Conservation (phyloP, 2,329 filamentous ascomycete genomes). For the Colletotrichum magnum region DNA sequence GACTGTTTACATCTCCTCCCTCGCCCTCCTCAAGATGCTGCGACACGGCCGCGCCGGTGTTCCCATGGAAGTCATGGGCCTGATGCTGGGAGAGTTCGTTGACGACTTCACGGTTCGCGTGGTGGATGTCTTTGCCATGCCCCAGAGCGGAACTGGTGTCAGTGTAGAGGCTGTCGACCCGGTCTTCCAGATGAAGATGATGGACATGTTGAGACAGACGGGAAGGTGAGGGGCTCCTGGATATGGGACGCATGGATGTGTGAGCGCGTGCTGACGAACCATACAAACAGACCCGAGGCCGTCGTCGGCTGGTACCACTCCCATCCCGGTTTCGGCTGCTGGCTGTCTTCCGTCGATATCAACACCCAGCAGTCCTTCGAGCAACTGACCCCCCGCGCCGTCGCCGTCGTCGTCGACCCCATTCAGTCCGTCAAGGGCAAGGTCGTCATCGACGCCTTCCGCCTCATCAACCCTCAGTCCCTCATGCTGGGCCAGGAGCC, state of each 20-base stretch:
- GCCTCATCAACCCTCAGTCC: constrained; percentile 96
- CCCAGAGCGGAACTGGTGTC: constrained; percentile 97
- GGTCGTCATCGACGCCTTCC: constrained; percentile 99
- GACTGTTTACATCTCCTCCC: constrained; percentile 98
- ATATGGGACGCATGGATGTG: constrained; percentile 18
- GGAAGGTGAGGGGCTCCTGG: constrained; percentile 79
- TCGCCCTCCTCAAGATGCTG: constrained; percentile 98
- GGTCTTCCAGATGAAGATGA: constrained; percentile 99
- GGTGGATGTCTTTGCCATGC: constrained; percentile 99
- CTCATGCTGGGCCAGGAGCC: constrained; percentile 98
- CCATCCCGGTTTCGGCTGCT: constrained; percentile 98
- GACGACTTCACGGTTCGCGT: constrained; percentile 99
- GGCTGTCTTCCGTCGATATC: constrained; percentile 98
- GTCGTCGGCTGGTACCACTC: constrained; percentile 99
- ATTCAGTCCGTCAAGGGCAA: constrained; percentile 99
- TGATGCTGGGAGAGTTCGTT: constrained; percentile 99
- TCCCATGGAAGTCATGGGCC: constrained; percentile 99
- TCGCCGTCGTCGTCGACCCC: constrained; percentile 97
- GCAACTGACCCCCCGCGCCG: constrained; percentile 95
- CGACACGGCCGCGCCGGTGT: constrained; percentile 97
- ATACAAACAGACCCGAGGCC: constrained; percentile 81
- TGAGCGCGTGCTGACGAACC: constrained; percentile 26
- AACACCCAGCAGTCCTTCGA: constrained; percentile 99
- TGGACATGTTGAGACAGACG: constrained; percentile 99
- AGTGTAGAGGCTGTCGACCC: constrained; percentile 98